A percentile compares a stretch with the other conserved stretches of the same genome.
Conservation (phyloP, 768 basidiomycete genomes). For the Suillus weaverae region DNA sequence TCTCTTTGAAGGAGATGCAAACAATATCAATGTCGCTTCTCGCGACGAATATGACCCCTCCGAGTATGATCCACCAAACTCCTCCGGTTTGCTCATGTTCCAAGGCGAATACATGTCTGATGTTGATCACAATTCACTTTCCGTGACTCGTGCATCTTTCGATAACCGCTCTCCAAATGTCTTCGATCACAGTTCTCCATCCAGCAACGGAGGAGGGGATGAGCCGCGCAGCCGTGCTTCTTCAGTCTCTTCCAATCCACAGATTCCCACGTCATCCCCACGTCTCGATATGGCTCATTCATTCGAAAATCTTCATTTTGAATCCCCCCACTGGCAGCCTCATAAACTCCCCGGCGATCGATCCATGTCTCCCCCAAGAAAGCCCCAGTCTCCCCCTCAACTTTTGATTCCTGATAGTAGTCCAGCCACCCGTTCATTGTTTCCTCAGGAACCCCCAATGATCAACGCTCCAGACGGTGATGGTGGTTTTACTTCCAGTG, state of each 20-base stretch:
- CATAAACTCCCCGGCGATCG: constrained; percentile 47
- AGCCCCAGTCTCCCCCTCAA: constrained; percentile 65
- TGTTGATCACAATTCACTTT: constrained; percentile 35
- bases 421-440: constrained; percentile 35
- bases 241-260: constrained; percentile 61
- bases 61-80: constrained; percentile 65
- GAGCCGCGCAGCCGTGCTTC: constrained; percentile 60
- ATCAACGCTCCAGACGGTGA: constrained; percentile 66
- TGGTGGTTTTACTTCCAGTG: constrained; percentile 44
- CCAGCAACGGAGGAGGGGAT: constrained; percentile 54
- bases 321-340: constrained; percentile 59
- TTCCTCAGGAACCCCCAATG: constrained; percentile 45
- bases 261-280: constrained; percentile 49
- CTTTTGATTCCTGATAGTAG: constrained; percentile 59
- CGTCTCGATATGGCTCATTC: constrained; percentile 54
- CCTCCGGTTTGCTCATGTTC: constrained; percentile 57
- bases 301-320: constrained; percentile 64
- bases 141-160: constrained; percentile 36
- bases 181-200: constrained; percentile 66
- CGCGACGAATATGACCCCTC: constrained; percentile 67
- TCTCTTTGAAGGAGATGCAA: constrained; percentile 50
- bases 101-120: constrained; percentile 46
- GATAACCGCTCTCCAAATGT: constrained; percentile 42
- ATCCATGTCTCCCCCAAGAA: constrained; percentile 40
- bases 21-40: constrained; percentile 32